These are phyloP conservation scores for Nicotiana benthamiana DNA, from an alignment of 257 asterid species.

Conservation along the genomic window DNA sequence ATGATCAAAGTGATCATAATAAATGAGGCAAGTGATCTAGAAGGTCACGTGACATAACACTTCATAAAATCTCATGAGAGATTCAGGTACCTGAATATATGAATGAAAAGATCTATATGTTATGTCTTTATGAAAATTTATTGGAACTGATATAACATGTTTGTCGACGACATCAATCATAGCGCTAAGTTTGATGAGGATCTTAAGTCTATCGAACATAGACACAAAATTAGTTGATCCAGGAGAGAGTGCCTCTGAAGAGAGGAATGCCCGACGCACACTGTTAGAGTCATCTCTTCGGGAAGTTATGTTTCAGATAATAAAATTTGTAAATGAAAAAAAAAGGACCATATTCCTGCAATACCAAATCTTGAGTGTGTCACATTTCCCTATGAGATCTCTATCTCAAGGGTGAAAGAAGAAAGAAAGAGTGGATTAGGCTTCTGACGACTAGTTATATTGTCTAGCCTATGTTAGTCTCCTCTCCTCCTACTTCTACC, in stretches of 20 bases:
- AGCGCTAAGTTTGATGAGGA: no score
- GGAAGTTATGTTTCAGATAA: conserved; percentile 88
- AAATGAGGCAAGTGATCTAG: no score
- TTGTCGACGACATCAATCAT: no score
- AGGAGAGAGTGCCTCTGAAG: conserved; percentile 64
- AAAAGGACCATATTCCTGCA: conserved; percentile 94
- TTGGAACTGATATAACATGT: no score
- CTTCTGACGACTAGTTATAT: not conserved
- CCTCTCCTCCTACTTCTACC: not conserved
- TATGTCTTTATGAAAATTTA: no score
- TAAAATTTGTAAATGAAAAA: conserved; percentile 82
- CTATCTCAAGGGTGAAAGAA: conserved; percentile 92
- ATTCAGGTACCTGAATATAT: no score
- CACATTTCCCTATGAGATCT: conserved; percentile 88
- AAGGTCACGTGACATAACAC: no score
- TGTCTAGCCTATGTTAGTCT: not conserved
- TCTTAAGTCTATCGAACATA: no score
- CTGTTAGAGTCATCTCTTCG: conserved; percentile 78
- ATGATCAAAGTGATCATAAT: no score
- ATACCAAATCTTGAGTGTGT: conserved; percentile 81
- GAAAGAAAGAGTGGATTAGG: not conserved
- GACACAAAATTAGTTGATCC: no score
- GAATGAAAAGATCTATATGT: no score
- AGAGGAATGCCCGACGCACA: conserved; percentile 67
- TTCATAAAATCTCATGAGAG: no score